phyloP scores from a whole-genome alignment of 306 rosid species.

The Castanospermum australe region DNA sequence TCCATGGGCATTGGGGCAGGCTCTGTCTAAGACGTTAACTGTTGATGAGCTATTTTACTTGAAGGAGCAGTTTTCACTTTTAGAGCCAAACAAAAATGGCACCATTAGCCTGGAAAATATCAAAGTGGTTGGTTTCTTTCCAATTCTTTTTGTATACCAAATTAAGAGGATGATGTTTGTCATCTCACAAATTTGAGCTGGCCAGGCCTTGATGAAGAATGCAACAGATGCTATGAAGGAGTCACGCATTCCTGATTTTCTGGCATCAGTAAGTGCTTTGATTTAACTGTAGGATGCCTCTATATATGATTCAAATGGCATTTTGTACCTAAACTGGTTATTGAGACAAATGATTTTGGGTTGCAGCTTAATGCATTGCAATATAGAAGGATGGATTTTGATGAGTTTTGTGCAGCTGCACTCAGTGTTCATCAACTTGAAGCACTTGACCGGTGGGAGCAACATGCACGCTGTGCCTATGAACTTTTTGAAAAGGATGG shows the following conservation, averaged over 20 bases:
- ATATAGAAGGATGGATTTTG: constrained; percentile 86
- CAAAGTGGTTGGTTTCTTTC: constrained; percentile 70
- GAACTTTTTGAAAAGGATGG: constrained; percentile 85
- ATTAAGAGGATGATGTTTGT: constrained; percentile 11
- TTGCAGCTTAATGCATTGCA: constrained; percentile 87
- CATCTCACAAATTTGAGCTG: constrained; percentile 33
- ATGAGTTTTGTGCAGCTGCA: constrained; percentile 84
- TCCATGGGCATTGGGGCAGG: constrained; percentile 49
- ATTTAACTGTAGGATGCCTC: not conserved
- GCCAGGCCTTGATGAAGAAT: constrained; percentile 75
- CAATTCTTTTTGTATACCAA: not conserved
- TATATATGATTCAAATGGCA: not conserved
- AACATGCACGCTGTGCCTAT: constrained; percentile 83
- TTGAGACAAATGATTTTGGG: constrained; percentile 19
- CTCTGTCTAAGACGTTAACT: constrained; percentile 79
- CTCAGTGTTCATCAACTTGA: constrained; percentile 88
- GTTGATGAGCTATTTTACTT: constrained; percentile 64
- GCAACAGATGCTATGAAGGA: constrained; percentile 97
- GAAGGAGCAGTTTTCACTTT: constrained; percentile 69
- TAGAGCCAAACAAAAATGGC: constrained; percentile 81
- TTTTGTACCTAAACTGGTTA: not conserved
- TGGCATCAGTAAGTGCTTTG: constrained; percentile 65
- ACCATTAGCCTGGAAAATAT: constrained; percentile 79
- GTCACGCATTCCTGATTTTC: constrained; percentile 65
- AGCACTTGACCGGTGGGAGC: constrained; percentile 82